Evolutionary conservation across 176 grass and related monocot genomes (phyloP).

Genomic region (Thalia dealbata): DNA sequence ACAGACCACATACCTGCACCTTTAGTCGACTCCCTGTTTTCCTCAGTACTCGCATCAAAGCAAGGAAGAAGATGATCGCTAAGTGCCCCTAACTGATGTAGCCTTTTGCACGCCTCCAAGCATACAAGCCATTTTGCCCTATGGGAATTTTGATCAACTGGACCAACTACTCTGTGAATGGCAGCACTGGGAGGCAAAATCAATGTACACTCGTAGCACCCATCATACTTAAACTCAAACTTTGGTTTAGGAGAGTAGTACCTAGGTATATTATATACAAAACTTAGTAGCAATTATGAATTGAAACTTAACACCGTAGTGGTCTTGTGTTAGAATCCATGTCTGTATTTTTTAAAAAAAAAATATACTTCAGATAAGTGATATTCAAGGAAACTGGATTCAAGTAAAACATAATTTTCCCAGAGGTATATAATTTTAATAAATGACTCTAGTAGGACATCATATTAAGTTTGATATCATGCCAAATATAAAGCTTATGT

Average conservation of each 20-base stretch:
- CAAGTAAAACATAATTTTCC: no score
- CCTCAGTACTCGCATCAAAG: constrained; percentile 12
- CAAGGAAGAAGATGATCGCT: constrained; percentile 51
- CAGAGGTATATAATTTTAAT: no score
- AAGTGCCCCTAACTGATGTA: constrained; percentile 61
- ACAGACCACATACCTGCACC: constrained; percentile 46
- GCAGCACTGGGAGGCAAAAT: constrained; percentile 48
- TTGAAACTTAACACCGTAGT: no score
- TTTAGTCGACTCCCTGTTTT: constrained; percentile 21
- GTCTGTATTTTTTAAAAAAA: no score
- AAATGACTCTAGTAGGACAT: no score
- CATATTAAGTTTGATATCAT: no score
- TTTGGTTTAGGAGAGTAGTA: constrained; percentile 40
- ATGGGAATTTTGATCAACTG: constrained; percentile 46
- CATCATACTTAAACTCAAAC: constrained; percentile 36
- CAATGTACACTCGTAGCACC: constrained; percentile 50
- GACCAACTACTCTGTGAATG: constrained; percentile 53
- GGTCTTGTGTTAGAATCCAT: no score
- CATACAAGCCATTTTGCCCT: constrained; percentile 68
- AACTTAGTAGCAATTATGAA: constrained; percentile 2
- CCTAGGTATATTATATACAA: constrained; percentile 21
- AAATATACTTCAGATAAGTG: no score
- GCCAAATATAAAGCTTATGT: constrained; percentile 1
- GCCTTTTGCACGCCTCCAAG: constrained; percentile 78
- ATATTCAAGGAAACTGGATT: no score